Base-by-base conservation (phyloP, 495 filamentous ascomycete species). In the Neurospora hispaniola region DNA sequence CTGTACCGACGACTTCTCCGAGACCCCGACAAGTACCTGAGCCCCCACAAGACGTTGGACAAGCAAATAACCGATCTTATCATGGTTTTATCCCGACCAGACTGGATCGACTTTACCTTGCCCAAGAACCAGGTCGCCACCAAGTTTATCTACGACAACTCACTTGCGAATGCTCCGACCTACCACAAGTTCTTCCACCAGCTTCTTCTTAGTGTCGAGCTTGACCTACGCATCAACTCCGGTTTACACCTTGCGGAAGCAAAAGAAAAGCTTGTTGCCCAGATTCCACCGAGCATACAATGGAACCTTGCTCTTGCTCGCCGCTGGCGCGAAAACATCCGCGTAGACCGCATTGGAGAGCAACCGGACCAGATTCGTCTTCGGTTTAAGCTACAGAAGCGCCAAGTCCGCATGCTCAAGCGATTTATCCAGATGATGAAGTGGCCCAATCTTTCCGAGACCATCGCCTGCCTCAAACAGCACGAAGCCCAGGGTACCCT, bases 151-250 rank as follows among this genome's bases (percentile, higher is more conserved):
- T 84, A 85, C 62, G 86, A 87, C 74, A 81, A 82, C 40, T 81
- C 43, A 54, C 79, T 74, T 2, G 73, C 70, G 46, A 82, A 80
- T 71, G 73, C 77, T 23, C 76, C 80, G 23, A 80, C 80, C 59
- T 85, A 84, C 74, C 84, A 84, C 54, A 87, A 87, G 62, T 92
- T 93, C 83, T 93, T 91, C 79, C 90, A 92, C 80, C 91, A 92
- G 79, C 80, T 93, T 38, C 82, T 93, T 11, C 83, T 93, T 59
- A 89, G 89, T 73, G 83, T 90, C 70, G 91, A 92, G 79, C 82
- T 93, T 5, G 88, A 91, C 74, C 78, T 88, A 46, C 86, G 91
- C 23, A 88, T 91, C 70, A 85, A 88, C 73, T 87, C 85, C 10
- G 79, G 80, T 6, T 79, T 84, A 42, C 87, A 89, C 80, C 77